Conservation (phyloP, 2,329 filamentous ascomycete species). For the Pseudogymnoascus sp. region DNA sequence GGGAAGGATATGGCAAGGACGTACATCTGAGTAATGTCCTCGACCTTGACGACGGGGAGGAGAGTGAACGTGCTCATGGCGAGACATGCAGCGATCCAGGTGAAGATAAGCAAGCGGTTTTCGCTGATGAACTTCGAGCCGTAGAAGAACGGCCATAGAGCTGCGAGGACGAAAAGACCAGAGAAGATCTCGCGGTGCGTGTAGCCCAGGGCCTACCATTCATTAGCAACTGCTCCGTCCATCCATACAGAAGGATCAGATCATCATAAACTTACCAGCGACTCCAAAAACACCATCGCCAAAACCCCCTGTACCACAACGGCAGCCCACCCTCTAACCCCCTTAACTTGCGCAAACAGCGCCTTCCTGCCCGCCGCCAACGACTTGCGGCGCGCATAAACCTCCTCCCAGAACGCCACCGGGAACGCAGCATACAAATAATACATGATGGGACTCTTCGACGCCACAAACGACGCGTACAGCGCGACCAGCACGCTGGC, state of each 20-base stretch:
- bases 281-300: conserved; percentile 71
- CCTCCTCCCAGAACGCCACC: conserved; percentile 92
- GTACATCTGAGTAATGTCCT: conserved; percentile 68
- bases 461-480: conserved; percentile 71
- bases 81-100: conserved; percentile 70
- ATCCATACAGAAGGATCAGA: background rate
- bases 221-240: conserved; percentile 12
- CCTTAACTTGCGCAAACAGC: conserved; percentile 62
- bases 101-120: conserved; percentile 54
- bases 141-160: conserved; percentile 70
- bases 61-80: conserved; percentile 88
- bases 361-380: conserved; percentile 57
- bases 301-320: conserved; percentile 55
- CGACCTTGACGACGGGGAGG: conserved; percentile 76
- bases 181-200: conserved; percentile 86
- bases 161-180: conserved; percentile 64
- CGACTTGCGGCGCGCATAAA: conserved; percentile 68
- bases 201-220: conserved; percentile 71
- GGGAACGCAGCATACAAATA: conserved; percentile 91
- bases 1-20: conserved; percentile 22
- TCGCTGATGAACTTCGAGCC: conserved; percentile 63
- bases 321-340: conserved; percentile 46
- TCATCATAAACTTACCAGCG: conserved; percentile 49
- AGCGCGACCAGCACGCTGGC: conserved; percentile 66
- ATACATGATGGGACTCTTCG: conserved; percentile 73